Base-by-base conservation (phyloP, 2,329 filamentous ascomycete genomes). In the Colletotrichum sp. region DNA sequence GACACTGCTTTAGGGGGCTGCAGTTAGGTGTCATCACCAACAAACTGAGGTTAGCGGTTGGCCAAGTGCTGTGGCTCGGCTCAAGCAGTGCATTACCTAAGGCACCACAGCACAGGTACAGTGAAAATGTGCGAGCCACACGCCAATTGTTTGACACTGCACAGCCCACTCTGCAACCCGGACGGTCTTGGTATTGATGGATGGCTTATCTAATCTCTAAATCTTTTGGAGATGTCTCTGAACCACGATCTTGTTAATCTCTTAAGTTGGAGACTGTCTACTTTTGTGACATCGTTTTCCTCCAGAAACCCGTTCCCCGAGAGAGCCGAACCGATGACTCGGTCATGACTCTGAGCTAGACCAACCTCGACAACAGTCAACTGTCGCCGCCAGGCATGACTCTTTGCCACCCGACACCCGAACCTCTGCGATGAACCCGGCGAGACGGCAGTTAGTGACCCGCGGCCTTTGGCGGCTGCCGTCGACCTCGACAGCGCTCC, bases 1-100 rank as follows among this genome's bases (percentile, higher is more conserved):
- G 32, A 48, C 61, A 30, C 61, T 64, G 32, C 32, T 64, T 64
- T n/a, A 30, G 26, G 43, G 26, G 21, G 39, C 65, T 57, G 43
- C 39, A 68, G 28, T 36, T 32, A 21, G 30, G 60, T 39, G 32
- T 36, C 60, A 39, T 71, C 30, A 59, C 30, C 21, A 72, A 60
- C n/a, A 28, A 52, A 72, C 39, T 48, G 39, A 48, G 39, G 39
- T 48, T 21, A 48, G 39, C 39, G 39, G 39, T 48, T 48, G 39
- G 18, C 65, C 48, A 36, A 43, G 59, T 30, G 30, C 71, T 74
- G 71, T 74, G 71, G 67, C 67, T 34, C 43, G 65, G 65, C n/a
- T 65, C 21, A 55, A 16, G 52, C n/a, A 61, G 12, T 66, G 36
- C 26, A 30, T 13, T 66, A 30, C 26, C 7, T 39, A 32, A 72